Percentiles rank a stretch among this genome's conserved stretches.
phyloP scores from a whole-genome alignment of 768 basidiomycete genomes.

The Tricholoma hemisulphureum region DNA sequence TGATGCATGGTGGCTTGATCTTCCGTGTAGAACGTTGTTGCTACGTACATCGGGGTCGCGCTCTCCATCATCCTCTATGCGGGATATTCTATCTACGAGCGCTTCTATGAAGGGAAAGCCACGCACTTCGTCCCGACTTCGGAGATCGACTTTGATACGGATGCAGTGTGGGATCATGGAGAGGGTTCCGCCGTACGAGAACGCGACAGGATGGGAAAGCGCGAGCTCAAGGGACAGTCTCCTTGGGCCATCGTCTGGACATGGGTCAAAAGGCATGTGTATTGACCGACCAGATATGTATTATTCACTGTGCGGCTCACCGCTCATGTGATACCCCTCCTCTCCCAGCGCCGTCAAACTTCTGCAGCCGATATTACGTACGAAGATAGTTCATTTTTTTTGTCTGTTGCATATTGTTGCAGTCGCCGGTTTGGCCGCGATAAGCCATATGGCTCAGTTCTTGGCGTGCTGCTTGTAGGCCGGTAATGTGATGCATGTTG shows the following conservation, averaged over 20 bases:
- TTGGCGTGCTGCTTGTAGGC: too few relatives aligned
- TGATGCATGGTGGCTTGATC: background rate
- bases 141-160: conserved; percentile 51
- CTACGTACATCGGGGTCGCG: conserved; percentile 53
- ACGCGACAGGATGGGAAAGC: conserved; percentile 24
- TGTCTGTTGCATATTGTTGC: too few relatives aligned
- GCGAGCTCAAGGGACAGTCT: background rate
- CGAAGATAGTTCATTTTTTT: too few relatives aligned
- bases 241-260: background rate
- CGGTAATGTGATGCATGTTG: too few relatives aligned
- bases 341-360: too few relatives aligned
- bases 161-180: conserved; percentile 51
- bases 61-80: conserved; percentile 45
- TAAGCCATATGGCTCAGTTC: too few relatives aligned
- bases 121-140: conserved; percentile 40
- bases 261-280: conserved; percentile 6
- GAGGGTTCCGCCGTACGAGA: conserved; percentile 37
- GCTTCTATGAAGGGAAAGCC: conserved; percentile 25
- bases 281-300: conserved; percentile 4
- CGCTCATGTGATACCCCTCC: too few relatives aligned
- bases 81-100: conserved; percentile 43
- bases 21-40: conserved; percentile 46
- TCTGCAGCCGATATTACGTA: too few relatives aligned
- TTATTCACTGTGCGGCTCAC: background rate
- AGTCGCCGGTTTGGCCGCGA: too few relatives aligned